Percentiles rank a stretch among this genome's conserved stretches.
Evolutionary conservation across 768 basidiomycete species (phyloP).

Genomic region (Fibroporia radiculosa): DNA sequence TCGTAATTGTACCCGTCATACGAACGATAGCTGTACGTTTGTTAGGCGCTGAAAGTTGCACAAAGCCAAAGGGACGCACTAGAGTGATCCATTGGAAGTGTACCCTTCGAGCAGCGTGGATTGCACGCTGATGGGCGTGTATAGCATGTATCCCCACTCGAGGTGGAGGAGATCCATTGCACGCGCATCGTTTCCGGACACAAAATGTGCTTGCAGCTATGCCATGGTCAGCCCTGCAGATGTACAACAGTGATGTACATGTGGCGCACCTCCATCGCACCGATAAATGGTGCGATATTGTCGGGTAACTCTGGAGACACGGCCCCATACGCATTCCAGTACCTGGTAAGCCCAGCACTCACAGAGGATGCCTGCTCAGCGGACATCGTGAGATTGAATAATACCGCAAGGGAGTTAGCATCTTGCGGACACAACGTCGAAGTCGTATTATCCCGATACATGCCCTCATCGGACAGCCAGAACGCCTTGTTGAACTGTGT

Average conservation of each 20-base stretch:
- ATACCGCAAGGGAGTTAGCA: slow-evolving; percentile 46
- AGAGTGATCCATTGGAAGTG: slow-evolving; percentile 48
- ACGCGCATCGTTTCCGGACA: slow-evolving; percentile 39
- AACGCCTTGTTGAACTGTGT: slow-evolving; percentile 40
- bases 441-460: slow-evolving; percentile 49
- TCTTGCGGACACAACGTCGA: slow-evolving; percentile 50
- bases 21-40: slow-evolving; percentile 35
- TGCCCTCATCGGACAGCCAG: slow-evolving; percentile 39
- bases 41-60: not conserved
- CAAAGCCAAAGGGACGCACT: slow-evolving; percentile 23
- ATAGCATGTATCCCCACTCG: slow-evolving; percentile 56
- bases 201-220: slow-evolving; percentile 53
- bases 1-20: slow-evolving; percentile 50
- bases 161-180: slow-evolving; percentile 46
- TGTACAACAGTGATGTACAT: too few relatives aligned
- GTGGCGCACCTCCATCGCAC: slow-evolving; percentile 42
- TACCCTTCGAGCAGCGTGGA: slow-evolving; percentile 53
- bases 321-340: slow-evolving; percentile 48
- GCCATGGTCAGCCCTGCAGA: not conserved
- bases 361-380: slow-evolving; percentile 30
- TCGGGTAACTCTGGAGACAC: slow-evolving; percentile 50
- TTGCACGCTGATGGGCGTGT: slow-evolving; percentile 46
- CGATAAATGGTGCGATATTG: slow-evolving; percentile 53
- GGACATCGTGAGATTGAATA: slow-evolving; percentile 42
- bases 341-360: slow-evolving; percentile 39